Evolutionary conservation across 2,329 filamentous ascomycete genomes (phyloP).

Genomic region (Lasiodiplodia hormozganensis): DNA sequence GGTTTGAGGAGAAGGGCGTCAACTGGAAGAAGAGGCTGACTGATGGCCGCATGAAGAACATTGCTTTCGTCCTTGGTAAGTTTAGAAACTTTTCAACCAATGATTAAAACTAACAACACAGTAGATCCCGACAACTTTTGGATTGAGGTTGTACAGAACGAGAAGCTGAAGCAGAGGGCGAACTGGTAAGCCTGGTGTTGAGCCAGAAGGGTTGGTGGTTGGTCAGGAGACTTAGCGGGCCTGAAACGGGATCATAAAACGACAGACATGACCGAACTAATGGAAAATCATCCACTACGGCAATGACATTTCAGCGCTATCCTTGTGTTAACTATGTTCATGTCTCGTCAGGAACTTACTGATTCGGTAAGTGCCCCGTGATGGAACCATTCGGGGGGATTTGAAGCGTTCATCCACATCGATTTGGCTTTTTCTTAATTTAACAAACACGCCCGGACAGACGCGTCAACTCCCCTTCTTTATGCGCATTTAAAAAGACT

Average conservation of each 20-base stretch:
- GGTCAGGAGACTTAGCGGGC: too few relatives aligned
- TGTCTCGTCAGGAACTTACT: background rate
- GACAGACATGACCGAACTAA: background rate
- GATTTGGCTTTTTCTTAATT: background rate
- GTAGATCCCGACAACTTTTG: conserved; percentile 79
- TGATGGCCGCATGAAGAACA: conserved; percentile 89
- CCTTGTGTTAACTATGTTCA: too few relatives aligned
- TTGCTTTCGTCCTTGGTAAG: conserved; percentile 81
- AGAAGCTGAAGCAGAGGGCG: conserved; percentile 60
- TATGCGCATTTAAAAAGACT: background rate
- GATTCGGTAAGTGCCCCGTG: background rate
- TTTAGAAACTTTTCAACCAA: background rate
- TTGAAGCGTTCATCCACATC: background rate
- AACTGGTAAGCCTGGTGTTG: conserved; percentile 42
- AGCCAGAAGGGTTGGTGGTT: too few relatives aligned
- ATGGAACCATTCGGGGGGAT: background rate
- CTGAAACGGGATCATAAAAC: background rate
- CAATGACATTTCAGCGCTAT: too few relatives aligned
- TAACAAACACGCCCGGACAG: background rate
- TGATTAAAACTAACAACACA: conserved; percentile 30
- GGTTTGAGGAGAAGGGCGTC: conserved; percentile 82
- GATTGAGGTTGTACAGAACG: conserved; percentile 81
- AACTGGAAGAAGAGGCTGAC: conserved; percentile 96
- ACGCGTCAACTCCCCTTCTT: background rate
- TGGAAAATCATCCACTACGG: background rate